Conservation (phyloP, 305 asterid species). For the Solanum hybrid region DNA sequence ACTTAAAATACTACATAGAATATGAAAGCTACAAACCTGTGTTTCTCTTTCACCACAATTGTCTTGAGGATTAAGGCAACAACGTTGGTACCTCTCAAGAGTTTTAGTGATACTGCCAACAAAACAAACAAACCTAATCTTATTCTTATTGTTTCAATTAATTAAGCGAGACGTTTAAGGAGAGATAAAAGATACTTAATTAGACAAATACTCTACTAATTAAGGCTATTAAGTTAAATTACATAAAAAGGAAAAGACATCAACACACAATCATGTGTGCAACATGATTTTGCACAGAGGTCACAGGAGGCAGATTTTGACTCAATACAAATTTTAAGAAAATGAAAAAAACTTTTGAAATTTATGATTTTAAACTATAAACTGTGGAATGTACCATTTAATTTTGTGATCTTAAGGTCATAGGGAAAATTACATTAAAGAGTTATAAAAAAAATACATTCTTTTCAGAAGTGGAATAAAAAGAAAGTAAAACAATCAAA, state of each 20-base stretch:
- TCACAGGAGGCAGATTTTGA: not conserved
- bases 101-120: conserved; percentile 42
- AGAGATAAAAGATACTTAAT: not conserved
- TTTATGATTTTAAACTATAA: not conserved
- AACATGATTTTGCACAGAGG: not conserved
- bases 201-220: not conserved
- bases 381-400: not conserved
- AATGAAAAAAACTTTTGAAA: not conserved
- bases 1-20: not conserved
- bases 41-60: conserved; percentile 44
- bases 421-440: not conserved
- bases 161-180: not conserved
- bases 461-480: not conserved
- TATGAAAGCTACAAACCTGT: conserved; percentile 31
- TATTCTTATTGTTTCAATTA: not conserved
- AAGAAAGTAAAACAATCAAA: not conserved
- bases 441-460: not conserved
- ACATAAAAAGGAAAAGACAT: not conserved
- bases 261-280: not conserved
- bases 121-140: not conserved
- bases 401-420: not conserved
- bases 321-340: not conserved
- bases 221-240: not conserved
- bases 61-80: conserved; percentile 55
- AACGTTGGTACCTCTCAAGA: conserved; percentile 70